Percentiles rank a stretch among this genome's conserved stretches.
phyloP scores from a whole-genome alignment of 2,329 filamentous ascomycete species.

The Parastagonospora avenae region DNA sequence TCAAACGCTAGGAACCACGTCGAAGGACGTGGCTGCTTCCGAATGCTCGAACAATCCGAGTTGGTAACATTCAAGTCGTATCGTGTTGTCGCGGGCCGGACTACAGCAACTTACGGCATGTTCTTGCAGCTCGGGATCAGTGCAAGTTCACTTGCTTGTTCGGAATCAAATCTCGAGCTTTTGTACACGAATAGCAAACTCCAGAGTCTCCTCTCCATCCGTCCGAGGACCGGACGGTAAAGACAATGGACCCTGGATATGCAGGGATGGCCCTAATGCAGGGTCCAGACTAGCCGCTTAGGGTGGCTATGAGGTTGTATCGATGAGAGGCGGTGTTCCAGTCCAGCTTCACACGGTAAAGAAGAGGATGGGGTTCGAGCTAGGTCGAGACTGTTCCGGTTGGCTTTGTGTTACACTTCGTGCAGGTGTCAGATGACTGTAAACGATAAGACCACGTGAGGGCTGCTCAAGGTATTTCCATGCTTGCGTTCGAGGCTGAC shows the following conservation, averaged over 20 bases:
- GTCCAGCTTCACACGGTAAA: background rate
- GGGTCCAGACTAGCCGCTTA: background rate
- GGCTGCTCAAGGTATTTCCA: too few relatives aligned
- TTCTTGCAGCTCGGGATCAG: too few relatives aligned
- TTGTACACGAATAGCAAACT: background rate
- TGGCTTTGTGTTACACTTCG: too few relatives aligned
- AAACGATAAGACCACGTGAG: too few relatives aligned
- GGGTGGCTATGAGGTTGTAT: background rate
- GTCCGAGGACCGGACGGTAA: conserved; percentile 14
- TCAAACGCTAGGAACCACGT: conserved; percentile 3
- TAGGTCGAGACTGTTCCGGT: too few relatives aligned
- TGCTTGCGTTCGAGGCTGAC: too few relatives aligned
- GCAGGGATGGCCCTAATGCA: conserved; percentile 1
- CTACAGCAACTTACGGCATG: too few relatives aligned
- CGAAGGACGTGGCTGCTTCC: conserved; percentile 1
- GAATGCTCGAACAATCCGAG: background rate
- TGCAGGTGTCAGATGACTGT: too few relatives aligned
- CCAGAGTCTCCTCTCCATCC: conserved; percentile 1
- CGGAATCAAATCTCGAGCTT: background rate
- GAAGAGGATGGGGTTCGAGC: background rate
- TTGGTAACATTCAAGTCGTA: too few relatives aligned
- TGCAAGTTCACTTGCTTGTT: background rate
- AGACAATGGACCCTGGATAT: conserved; percentile 17
- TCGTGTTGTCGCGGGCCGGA: too few relatives aligned
- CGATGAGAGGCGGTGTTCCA: background rate